Evolutionary conservation across 106 monocot species (phyloP), one percentile per base, ranked within the genome.

Genomic region (Dioscorea alata): DNA sequence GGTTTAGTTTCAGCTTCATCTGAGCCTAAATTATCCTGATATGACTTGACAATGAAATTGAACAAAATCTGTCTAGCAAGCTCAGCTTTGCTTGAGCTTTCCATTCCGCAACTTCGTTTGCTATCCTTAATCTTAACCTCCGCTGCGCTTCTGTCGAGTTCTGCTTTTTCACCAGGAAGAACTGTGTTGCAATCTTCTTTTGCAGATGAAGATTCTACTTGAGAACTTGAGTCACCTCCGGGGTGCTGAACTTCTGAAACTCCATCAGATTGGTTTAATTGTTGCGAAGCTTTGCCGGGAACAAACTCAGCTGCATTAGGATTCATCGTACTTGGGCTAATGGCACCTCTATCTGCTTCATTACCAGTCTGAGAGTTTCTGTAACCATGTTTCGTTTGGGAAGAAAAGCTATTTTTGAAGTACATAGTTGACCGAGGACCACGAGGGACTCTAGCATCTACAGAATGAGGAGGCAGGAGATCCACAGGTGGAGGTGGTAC

Each of bases 271-370:
- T 20, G 24, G n/a, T 79, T 77, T 48, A 53, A 23, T 58, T 75
- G 73, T 64, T 75, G 78, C 81, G 32, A 81, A 72, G 64, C 71
- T 50, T 76, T 91, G 17, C 69, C 70, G 25, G 96, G 96, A 15
- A 92, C 82, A 73, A 97, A 97, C 63, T 92, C 96, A 59, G 84
- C 82, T 5, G 96, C 96, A 78, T 91, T 65, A 69, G 96, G 96
- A 71, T 97, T 97, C 96, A 97, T 97, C n/a, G 67, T 63, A 32
- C 69, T 82, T 60, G 70, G 49, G 69, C 69, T 82, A 19, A 19
- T 54, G 19, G 13, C 19, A 54, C 60, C 73, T 63, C 64, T 71
- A 2, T 57, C 59, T n/a, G 54, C 32, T 34, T 63, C 57, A 50
- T 60, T 50, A 65, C 57, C 16, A 64, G 61, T 78, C 50, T 83